Conservation (phyloP, 2,329 filamentous ascomycete genomes). For the Leptographium lundbergii region DNA sequence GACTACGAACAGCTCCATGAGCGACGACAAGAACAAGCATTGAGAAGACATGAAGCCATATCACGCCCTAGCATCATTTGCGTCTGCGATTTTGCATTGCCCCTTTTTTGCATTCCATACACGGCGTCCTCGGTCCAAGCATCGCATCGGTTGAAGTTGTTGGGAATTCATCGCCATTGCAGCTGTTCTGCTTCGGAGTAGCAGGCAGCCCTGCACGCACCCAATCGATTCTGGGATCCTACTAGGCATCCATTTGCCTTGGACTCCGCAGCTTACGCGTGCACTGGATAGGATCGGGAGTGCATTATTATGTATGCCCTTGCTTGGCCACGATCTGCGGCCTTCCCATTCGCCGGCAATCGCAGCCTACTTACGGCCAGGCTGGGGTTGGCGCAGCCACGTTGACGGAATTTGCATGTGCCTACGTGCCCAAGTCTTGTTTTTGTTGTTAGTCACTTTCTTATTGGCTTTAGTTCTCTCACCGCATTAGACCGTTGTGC, state of each 20-base stretch:
- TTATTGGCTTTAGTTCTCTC: neutral
- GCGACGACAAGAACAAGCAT: slow-evolving; percentile 5
- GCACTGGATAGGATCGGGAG: neutral
- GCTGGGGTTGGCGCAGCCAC: neutral
- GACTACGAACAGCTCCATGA: slow-evolving; percentile 5
- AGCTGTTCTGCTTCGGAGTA: neutral
- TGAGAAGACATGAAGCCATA: neutral
- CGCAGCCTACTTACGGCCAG: neutral
- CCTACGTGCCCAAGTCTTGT: neutral
- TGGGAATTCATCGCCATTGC: neutral
- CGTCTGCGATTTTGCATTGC: no score
- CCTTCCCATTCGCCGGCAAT: no score
- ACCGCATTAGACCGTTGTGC: neutral
- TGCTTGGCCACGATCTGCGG: no score
- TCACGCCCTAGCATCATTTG: neutral
- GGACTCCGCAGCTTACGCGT: neutral
- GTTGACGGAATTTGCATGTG: neutral
- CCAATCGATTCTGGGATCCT: neutral
- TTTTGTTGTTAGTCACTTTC: neutral
- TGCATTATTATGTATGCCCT: neutral
- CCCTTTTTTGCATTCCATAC: no score
- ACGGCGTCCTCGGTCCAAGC: neutral
- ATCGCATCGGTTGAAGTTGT: neutral
- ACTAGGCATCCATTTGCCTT: neutral
- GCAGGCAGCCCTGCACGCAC: neutral